Base-by-base conservation (phyloP, 106 monocot species). In the Gastrodia elata region DNA sequence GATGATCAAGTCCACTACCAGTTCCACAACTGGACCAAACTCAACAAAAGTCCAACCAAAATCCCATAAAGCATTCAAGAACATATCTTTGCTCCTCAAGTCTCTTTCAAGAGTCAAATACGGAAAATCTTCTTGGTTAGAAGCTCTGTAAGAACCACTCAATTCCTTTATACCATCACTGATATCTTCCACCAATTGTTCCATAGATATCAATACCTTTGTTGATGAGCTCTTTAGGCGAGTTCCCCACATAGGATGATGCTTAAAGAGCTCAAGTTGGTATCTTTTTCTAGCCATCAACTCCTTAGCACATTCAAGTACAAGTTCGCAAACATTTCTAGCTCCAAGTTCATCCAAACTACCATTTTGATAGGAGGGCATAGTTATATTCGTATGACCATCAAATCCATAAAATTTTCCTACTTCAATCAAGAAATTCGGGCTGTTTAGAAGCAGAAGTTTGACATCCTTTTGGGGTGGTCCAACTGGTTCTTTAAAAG, bases 91-190 rank as follows among this genome's bases (percentile, higher is more conserved):
- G 80, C 79, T 68, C 35, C 39, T 64, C 41, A 88, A 76, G 78
- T 88, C 88, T 61, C 67, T 82, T 76, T 82, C 82, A 71, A 84
- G 72, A 22, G 59, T 79, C 33, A 49, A 10, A 40, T 82, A 73
- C 10, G 80, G 38, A 52, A 58, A 38, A 41, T 77, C 77, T 52
- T 52, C 32, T 18, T 68, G 71, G 40, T 65, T 55, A 3, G 24
- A 52, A 48, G 43, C 14, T 14, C 39, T 33, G 35, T 27, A 40
- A 27, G 55, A 81, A 44, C 49, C 67, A 22, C 27, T 78, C 28
- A 83, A 22, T 15, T 49, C 73, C 26, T 74, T 41, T 1, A 87
- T 52, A 40, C 39, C 76, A 38, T 8, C 37, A 68, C 71, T 55
- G 38, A 84, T 30, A 40, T 80, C 88, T 39, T 68, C 82, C 14